Base-by-base conservation (phyloP, 2,329 filamentous ascomycete species). In the Acephala macrosclerotiorum region DNA sequence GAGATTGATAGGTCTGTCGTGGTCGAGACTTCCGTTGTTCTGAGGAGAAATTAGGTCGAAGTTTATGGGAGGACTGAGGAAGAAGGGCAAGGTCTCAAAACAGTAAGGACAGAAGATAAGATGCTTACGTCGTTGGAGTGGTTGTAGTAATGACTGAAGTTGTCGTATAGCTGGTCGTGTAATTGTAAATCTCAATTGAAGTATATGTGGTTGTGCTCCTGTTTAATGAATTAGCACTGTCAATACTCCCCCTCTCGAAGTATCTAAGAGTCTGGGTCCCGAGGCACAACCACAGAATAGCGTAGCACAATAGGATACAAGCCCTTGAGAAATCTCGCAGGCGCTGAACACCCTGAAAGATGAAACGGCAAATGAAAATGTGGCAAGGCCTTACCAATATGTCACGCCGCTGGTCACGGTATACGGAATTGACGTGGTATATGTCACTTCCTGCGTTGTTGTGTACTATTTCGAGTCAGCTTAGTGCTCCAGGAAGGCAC, bases 381-480 rank as follows among this genome's bases (percentile, higher is more conserved):
- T 4, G 29, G 29, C 4, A 5, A 9, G 9, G 29, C 29, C 29
- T 33, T 33, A 33, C 29, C 49, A 56, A 42, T 29, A 47, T 3
- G 60, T 62, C 12, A 55, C 26, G 20, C 57, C 60, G n/a, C 38
- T 47, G 25, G 53, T 57, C n/a, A 62, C 51, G 11, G 49, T 49
- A 40, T 61, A 61, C 33, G 65, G 65, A 40, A 55, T 49, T 29
- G 65, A 67, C 1, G 61, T 67, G 6, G 56, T 64, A 40, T 38
- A 59, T 2, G 62, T 66, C 22, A 64, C 42, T 42, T 66, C 61
- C 18, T 53, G 59, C 8, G 67, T 56, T n/a, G 62, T 58, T n/a
- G 59, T 66, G 29, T 65, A 68, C 63, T 65, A n/a, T 2, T 5
- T 18, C 22, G 12, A 56, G 22, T 36, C 56, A 38, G 53, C 22